Conservation (phyloP, 2,329 filamentous ascomycete species). For the Diaporthe australafricana region DNA sequence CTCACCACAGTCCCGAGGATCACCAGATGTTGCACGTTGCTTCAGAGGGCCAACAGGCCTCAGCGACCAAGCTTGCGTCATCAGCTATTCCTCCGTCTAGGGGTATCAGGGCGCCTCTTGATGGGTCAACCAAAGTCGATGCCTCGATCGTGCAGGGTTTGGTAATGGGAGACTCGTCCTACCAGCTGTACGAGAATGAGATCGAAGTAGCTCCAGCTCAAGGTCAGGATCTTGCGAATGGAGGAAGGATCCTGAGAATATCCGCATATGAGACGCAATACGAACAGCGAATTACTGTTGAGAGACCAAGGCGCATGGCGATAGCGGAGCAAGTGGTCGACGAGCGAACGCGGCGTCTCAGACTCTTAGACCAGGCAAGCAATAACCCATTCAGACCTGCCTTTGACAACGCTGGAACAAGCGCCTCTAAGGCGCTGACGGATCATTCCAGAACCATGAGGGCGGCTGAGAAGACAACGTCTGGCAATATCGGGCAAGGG, state of each 20-base stretch:
- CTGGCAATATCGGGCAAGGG: not conserved
- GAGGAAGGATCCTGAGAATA: not conserved
- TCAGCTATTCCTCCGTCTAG: not conserved
- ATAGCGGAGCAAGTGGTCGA: not conserved
- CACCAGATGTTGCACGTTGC: not conserved
- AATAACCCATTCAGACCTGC: not conserved
- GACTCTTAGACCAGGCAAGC: not conserved
- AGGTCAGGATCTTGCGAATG: not conserved
- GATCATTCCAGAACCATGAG: not conserved
- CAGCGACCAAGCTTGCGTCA: not conserved
- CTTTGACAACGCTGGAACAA: not conserved
- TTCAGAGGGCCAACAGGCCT: not conserved
- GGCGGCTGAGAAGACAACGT: not conserved
- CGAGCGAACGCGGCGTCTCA: not conserved
- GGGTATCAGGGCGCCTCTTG: not conserved
- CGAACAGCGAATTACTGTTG: not conserved
- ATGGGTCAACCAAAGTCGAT: not conserved
- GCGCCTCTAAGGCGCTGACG: not conserved
- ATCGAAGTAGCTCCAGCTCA: not conserved
- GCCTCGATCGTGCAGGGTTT: not conserved
- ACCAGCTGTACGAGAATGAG: not conserved
- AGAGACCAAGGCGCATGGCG: conserved; percentile 7
- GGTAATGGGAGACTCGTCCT: not conserved
- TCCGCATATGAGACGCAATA: not conserved
- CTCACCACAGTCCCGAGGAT: not conserved